A percentile compares a stretch with the other conserved stretches of the same genome.
These are phyloP conservation scores for Populus simonii DNA, from an alignment of 345 rosid genomes.

Conservation along the genomic window DNA sequence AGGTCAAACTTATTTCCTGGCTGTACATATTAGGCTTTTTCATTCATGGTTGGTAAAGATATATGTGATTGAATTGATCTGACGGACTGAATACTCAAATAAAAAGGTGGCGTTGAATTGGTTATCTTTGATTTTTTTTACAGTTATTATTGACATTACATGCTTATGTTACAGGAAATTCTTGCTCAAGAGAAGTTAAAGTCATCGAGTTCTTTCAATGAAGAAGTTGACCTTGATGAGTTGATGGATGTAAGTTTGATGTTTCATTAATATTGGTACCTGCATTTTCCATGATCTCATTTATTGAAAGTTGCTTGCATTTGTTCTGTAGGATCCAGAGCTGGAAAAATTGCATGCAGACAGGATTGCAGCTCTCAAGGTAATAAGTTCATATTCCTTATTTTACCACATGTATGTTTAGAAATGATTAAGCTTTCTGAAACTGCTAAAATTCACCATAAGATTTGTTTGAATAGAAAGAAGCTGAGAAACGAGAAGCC, in stretches of 20 bases:
- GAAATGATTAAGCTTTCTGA: constrained; percentile 19
- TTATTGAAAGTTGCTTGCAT: neutral
- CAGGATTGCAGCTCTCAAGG: constrained; percentile 91
- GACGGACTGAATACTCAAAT: neutral
- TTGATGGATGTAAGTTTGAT: constrained; percentile 81
- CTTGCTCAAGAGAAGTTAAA: constrained; percentile 66
- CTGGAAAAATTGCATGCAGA: constrained; percentile 89
- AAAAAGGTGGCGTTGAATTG: neutral
- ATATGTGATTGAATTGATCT: neutral
- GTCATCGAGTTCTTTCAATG: constrained; percentile 49
- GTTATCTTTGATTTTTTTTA: neutral
- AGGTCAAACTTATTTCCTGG: neutral
- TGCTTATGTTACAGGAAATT: constrained; percentile 49
- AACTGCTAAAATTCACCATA: constrained; percentile 19
- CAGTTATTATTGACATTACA: constrained; percentile 9
- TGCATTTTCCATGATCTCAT: neutral
- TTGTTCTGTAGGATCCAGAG: constrained; percentile 75
- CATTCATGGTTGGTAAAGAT: neutral
- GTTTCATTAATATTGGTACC: neutral
- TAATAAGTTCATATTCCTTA: constrained; percentile 23
- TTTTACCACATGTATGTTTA: neutral
- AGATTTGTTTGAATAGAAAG: constrained; percentile 55
- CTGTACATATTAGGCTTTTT: neutral
- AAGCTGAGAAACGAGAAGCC: constrained; percentile 83
- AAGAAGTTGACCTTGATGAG: constrained; percentile 88